phyloP scores from a whole-genome alignment of 768 basidiomycete genomes.

The Crassisporium funariophilum region DNA sequence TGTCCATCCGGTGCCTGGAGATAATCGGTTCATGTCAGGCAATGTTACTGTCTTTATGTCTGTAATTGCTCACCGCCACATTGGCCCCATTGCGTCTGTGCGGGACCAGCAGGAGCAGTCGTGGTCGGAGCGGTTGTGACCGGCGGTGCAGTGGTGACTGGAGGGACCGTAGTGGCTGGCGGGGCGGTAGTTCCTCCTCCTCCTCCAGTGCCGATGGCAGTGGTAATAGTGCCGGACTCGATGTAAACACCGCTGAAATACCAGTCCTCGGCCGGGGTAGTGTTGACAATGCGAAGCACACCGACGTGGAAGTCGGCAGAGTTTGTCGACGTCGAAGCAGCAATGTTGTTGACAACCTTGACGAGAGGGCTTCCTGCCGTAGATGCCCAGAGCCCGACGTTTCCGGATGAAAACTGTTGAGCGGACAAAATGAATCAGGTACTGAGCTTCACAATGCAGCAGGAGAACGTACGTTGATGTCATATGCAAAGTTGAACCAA shows the following conservation, averaged over 20 bases:
- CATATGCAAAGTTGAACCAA: conserved; percentile 71
- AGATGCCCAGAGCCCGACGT: conserved; percentile 61
- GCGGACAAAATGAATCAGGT: too few relatives aligned
- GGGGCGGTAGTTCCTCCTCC: conserved; percentile 24
- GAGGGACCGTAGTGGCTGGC: conserved; percentile 23
- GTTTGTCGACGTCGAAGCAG: conserved; percentile 56
- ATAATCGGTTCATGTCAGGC: neutral
- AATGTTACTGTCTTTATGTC: neutral
- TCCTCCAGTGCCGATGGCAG: conserved; percentile 43
- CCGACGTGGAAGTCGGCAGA: conserved; percentile 65
- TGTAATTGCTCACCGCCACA: conserved; percentile 45
- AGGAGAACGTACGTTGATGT: conserved; percentile 50
- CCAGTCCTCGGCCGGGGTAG: conserved; percentile 52
- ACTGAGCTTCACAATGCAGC: neutral
- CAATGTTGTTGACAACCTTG: conserved; percentile 49
- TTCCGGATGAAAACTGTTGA: conserved; percentile 49
- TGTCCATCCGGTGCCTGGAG: conserved; percentile 42
- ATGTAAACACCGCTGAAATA: conserved; percentile 64
- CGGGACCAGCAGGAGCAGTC: conserved; percentile 37
- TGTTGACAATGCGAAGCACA: conserved; percentile 56
- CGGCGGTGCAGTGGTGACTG: conserved; percentile 18
- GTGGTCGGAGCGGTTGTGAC: too few relatives aligned
- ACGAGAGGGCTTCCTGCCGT: conserved; percentile 48
- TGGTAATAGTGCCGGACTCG: conserved; percentile 58
- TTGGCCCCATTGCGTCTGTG: conserved; percentile 50